Conservation (phyloP, 1,284 basidiomycete species). For the Ganoderma leucocontextum region DNA sequence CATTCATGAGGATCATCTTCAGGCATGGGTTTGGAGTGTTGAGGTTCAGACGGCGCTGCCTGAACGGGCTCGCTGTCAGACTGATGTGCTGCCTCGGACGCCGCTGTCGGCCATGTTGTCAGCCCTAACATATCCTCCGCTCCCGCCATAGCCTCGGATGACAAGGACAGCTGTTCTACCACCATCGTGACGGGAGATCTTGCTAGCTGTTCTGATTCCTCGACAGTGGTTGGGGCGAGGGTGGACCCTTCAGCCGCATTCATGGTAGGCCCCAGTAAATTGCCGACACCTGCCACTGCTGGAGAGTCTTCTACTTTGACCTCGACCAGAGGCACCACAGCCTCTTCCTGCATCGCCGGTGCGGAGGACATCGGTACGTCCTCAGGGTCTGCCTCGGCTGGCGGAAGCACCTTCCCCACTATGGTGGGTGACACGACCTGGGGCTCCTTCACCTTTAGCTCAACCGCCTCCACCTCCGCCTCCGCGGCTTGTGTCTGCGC, state of each 20-base stretch:
- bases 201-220: conserved; percentile 7
- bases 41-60: background rate
- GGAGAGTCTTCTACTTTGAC: background rate
- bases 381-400: background rate
- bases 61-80: background rate
- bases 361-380: background rate
- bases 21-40: background rate
- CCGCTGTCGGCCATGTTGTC: background rate
- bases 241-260: background rate
- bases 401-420: background rate
- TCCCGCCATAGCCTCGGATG: background rate
- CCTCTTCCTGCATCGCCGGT: background rate
- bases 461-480: conserved; percentile 6
- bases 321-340: background rate
- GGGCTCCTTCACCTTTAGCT: background rate
- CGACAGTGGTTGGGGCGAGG: conserved; percentile 9
- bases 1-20: conserved; percentile 64
- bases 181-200: background rate
- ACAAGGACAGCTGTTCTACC: background rate
- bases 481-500: background rate
- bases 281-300: too few species aligned
- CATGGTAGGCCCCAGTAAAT: background rate
- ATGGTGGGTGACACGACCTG: background rate
- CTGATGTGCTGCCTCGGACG: background rate
- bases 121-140: background rate